phyloP scores from a whole-genome alignment of 768 basidiomycete genomes.

The Boletus rubescentipes region DNA sequence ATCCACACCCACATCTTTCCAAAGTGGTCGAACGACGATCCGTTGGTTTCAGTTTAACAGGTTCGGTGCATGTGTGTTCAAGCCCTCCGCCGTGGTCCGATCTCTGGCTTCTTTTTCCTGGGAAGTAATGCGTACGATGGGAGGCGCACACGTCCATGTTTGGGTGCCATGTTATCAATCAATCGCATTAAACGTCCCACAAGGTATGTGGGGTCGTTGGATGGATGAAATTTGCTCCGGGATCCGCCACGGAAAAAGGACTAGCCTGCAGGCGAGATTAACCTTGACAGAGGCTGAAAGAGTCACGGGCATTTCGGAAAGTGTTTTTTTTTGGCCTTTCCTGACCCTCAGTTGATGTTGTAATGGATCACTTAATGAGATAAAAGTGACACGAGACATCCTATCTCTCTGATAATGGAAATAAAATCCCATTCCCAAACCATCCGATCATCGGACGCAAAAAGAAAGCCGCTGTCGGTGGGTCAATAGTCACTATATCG shows the following conservation, averaged over 20 bases:
- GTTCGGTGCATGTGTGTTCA: background rate
- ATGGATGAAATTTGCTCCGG: constrained; percentile 3
- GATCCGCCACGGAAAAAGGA: constrained; percentile 14
- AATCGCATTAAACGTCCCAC: background rate
- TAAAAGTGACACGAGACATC: constrained; percentile 16
- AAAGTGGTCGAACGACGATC: constrained; percentile 15
- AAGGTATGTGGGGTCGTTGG: background rate
- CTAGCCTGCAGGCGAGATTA: constrained; percentile 22
- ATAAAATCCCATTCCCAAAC: constrained; percentile 8
- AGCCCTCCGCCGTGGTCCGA: constrained; percentile 9
- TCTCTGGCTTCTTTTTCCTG: constrained; percentile 5
- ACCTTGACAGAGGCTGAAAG: constrained; percentile 18
- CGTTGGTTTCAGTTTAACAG: background rate
- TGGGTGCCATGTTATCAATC: background rate
- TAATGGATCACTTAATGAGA: constrained; percentile 21
- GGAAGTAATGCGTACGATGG: background rate
- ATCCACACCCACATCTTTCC: constrained; percentile 21
- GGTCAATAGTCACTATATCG: constrained; percentile 5
- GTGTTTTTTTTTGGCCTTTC: constrained; percentile 2
- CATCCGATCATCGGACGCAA: constrained; percentile 19
- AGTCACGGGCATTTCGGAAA: constrained; percentile 16
- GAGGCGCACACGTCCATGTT: background rate
- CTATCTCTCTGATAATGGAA: constrained; percentile 15
- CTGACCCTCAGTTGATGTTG: constrained; percentile 15
- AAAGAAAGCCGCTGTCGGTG: constrained; percentile 15